Evolutionary conservation across 176 grass and related monocot genomes (phyloP), one percentile per base, ranked within the genome.

Genomic region (Aegilops speltoides): DNA sequence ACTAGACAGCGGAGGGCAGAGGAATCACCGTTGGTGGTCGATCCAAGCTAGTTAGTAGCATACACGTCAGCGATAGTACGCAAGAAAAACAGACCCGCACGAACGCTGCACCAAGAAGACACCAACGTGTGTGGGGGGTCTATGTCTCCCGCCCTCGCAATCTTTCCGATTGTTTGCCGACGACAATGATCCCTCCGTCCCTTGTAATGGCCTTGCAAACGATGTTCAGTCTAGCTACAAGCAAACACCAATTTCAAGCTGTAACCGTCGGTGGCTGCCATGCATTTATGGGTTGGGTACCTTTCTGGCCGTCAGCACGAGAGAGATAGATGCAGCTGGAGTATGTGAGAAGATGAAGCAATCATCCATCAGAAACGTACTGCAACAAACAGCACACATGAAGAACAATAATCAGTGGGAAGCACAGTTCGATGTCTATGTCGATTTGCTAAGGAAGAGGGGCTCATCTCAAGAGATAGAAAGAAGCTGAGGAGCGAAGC

Each of bases 191-290:
- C 26, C 28, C 6, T 43, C n/a, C 23, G 15, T 34, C 36, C 16
- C 69, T 16, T 26, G 11, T 28, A 8, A 78, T 32, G 37, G n/a
- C 59, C 36, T 10, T 73, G 32, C 19, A 48, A 24, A 38, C 14
- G 1, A 31, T 40, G 59, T 16, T 75, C 31, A 22, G 28, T 3
- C 66, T 64, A 29, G 5, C 79, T 14, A 77, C 32, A 67, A 66
- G 61, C 34, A 64, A 11, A 52, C 31, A 19, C 80, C 17, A 24
- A 77, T 68, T 83, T 76, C 79, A 83, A 77, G 54, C 79, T 33
- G 19, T 65, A 33, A 23, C 37, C 48, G 48, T 75, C 29, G 16
- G 79, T 82, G 60, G 17, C 67, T 48, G 6, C 1, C n/a, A 50
- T 36, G 64, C 34, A 31, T 24, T 60, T 60, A 5, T 59, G 34